A percentile compares a stretch with the other conserved stretches of the same genome.
These are phyloP conservation scores for Verticillium tricorpus DNA, from an alignment of 2,329 filamentous ascomycete species.

Conservation along the genomic window DNA sequence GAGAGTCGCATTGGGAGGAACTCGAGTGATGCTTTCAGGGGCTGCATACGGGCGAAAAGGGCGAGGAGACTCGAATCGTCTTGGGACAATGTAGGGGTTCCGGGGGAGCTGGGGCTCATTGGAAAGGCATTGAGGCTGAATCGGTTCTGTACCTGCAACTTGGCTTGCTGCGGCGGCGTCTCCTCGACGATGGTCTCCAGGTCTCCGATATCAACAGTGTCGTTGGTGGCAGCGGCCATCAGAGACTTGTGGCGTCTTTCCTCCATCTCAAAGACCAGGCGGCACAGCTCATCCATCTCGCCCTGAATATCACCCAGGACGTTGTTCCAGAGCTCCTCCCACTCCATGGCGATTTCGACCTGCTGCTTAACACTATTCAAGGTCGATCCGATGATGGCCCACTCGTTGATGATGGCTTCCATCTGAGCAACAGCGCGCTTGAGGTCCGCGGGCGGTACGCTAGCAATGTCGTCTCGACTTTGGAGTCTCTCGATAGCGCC, in stretches of 20 bases:
- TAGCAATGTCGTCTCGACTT: constrained; percentile 67
- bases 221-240: constrained; percentile 55
- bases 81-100: constrained; percentile 54
- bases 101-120: constrained; percentile 56
- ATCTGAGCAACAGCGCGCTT: constrained; percentile 78
- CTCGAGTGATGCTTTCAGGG: constrained; percentile 84
- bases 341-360: constrained; percentile 97
- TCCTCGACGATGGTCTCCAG: constrained; percentile 93
- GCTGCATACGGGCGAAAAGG: constrained; percentile 93
- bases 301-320: constrained; percentile 90
- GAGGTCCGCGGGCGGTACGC: constrained; percentile 67
- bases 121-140: constrained; percentile 66
- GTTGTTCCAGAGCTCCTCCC: constrained; percentile 94
- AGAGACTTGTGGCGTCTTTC: constrained; percentile 83
- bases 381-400: constrained; percentile 74
- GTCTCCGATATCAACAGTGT: constrained; percentile 76
- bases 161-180: constrained; percentile 50
- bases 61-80: constrained; percentile 87
- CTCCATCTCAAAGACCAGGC: constrained; percentile 95
- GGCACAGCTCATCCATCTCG: constrained; percentile 73
- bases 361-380: constrained; percentile 80
- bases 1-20: constrained; percentile 93
- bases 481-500: constrained; percentile 91
- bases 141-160: constrained; percentile 54
- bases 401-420: constrained; percentile 80